Evolutionary conservation across 176 grass and related monocot species (phyloP).

Genomic region (Avena sativa): DNA sequence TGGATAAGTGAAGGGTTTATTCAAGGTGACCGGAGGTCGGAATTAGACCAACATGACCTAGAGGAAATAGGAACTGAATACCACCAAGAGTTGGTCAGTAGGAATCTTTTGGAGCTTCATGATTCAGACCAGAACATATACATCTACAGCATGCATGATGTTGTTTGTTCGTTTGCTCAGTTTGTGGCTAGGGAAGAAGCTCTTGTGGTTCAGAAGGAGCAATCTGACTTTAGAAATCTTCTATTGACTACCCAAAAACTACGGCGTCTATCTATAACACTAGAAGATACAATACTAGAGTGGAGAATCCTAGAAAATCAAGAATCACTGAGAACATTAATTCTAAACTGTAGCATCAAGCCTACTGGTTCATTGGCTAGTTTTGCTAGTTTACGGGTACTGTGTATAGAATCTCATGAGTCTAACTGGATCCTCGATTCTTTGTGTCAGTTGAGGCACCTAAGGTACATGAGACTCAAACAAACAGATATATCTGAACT

Average conservation of each 20-base stretch:
- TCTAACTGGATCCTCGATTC: background rate
- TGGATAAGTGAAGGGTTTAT: no score
- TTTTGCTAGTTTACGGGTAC: background rate
- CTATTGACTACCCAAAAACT: background rate
- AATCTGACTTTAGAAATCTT: background rate
- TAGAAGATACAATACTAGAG: background rate
- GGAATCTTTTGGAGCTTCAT: no score
- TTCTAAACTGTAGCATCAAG: background rate
- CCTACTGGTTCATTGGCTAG: background rate
- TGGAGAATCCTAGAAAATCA: background rate
- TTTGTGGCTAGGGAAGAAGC: constrained; percentile 19
- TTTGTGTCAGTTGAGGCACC: constrained; percentile 12
- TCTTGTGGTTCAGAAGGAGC: background rate
- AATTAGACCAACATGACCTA: no score
- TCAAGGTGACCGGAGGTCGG: no score
- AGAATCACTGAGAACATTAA: background rate
- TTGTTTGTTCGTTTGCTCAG: constrained; percentile 15
- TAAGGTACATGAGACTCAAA: no score
- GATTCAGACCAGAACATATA: no score
- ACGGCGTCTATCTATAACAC: background rate
- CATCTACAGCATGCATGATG: background rate
- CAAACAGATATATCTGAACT: constrained; percentile 24
- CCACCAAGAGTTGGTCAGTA: no score
- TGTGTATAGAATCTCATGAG: background rate
- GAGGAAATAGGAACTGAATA: no score